Evolutionary conservation across 129 eudicot species (phyloP), one percentile per base, ranked within the genome.

Genomic region (Gnaphalium uliginosum): DNA sequence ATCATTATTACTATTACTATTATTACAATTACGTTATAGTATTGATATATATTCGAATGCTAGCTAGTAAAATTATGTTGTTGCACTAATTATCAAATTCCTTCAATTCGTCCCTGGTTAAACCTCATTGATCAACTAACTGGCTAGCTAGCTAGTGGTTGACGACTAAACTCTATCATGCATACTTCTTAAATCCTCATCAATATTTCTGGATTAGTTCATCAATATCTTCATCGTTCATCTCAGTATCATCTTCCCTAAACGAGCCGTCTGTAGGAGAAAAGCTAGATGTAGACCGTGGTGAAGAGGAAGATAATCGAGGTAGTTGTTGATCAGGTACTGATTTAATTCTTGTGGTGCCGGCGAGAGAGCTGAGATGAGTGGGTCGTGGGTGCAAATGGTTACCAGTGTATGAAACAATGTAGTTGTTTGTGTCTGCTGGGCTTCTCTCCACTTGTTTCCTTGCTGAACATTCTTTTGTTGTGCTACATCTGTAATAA

Each of bases 401-500:
- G 6, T 87, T 81, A 6, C 89, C 88, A 50, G 73, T 51, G 84
- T 90, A 90, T 14, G 93, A 72, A 19, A 90, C 90, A 2, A 82
- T 70, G 8, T 72, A 85, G 0, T 57, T 80, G 17, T 48, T 60
- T 0, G 90, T 56, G 33, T 90, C 85, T 0, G 59, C 19, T 0
- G 83, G 78, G 76, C 86, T 87, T 26, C 87, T 74, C 78, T 90
- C 93, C 41, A 90, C 93, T 63, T 85, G 93, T 71, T 72, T 90
- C 81, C 85, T 81, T 67, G 96, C 96, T 22, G 65, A 68, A 17
- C 96, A 90, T 10, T 87, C 87, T 82, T 90, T 90, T 29, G 88
- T 74, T 19, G 85, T 90, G 83, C 93, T 90, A 79, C 96, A 90
- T 56, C 90, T 83, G 69, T 90, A 90, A 79, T 90, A 90, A 77